Conservation (phyloP, 2,329 filamentous ascomycete genomes). For the Lasiodiplodia sp. region DNA sequence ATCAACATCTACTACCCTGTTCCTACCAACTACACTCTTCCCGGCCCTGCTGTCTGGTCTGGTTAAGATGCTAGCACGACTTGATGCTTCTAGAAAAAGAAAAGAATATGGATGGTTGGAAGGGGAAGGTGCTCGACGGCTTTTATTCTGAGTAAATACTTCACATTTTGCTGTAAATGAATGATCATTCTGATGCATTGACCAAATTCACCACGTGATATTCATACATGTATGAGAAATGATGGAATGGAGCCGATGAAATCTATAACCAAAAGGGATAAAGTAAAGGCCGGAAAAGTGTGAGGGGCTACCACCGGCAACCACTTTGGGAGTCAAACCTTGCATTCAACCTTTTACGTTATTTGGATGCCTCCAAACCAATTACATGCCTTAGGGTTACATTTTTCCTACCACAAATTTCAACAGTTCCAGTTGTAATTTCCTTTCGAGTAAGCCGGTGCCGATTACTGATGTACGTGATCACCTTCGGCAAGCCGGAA, state of each 20-base stretch:
- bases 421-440: neutral
- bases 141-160: slow-evolving; percentile 9
- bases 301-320: neutral
- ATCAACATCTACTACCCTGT: slow-evolving; percentile 43
- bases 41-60: slow-evolving; percentile 42
- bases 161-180: slow-evolving; percentile 1
- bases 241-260: neutral
- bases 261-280: too few relatives aligned
- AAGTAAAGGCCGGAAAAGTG: too few relatives aligned
- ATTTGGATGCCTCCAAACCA: neutral
- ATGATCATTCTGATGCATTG: neutral
- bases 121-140: neutral
- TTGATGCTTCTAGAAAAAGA: neutral
- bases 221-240: neutral
- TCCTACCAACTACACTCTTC: slow-evolving; percentile 38
- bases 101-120: neutral
- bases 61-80: slow-evolving; percentile 33
- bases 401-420: neutral
- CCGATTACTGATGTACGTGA: neutral
- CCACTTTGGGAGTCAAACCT: neutral
- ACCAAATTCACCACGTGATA: neutral
- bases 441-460: neutral
- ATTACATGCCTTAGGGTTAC: too few relatives aligned
- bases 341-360: neutral
- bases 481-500: neutral